Base-by-base conservation (phyloP, 1,139 yeast genomes). In the Eremothecium sinecaudum region DNA sequence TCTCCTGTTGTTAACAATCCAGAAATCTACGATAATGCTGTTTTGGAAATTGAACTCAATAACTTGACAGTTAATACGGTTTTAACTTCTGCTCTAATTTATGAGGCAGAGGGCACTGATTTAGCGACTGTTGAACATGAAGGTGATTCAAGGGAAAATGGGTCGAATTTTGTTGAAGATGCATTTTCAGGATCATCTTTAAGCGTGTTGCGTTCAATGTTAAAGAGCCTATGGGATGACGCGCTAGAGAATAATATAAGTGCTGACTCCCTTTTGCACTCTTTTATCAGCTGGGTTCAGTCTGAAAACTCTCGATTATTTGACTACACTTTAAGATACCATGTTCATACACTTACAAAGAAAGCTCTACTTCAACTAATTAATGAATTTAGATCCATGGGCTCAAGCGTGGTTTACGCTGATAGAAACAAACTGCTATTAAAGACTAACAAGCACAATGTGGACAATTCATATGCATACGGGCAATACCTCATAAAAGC, bases 201-300 rank as follows among this genome's bases (percentile, higher is more conserved):
- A 40, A 58, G 67, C 11, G 79, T 80, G 1, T 66, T 92, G 40
- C 72, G 93, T 51, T 58, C 69, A 3, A 65, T 90, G 72, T 80
- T 92, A 6, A 83, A 79, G 48, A 76, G 70, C 27, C 84, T 96
- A 95, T 90, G 97, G 96, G 93, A 84, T 51, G 82, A 78, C 51
- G 97, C 96, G 0, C 61, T 82, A 37, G 65, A 67, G 20, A 75
- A 75, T 40, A 71, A 80, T 45, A 50, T 65, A 7, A 76, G 77
- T 45, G 96, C 96, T 0, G 98, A 90, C 55, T 64, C 83, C 1
- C 72, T 90, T 71, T 79, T 90, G 48, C 83, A 83, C 48, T 72
- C 77, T 25, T 76, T 90, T 53, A 81, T 84, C 2, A 67, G 79
- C 4, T 90, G 99, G 99, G 83, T 86, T 15, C 84, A 84, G 43